Percentiles rank a stretch among this genome's conserved stretches.
Evolutionary conservation across 306 rosid genomes (phyloP).

Genomic region (Cucumis sativus): Cucumber_9930_V3 NC_026657.2:31163001-31163500

Average conservation of each 20-base stretch:
- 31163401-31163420: neutral
- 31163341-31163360: neutral
- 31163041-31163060: slow-evolving; percentile 69
- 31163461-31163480: neutral
- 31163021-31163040: slow-evolving; percentile 70
- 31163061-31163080: slow-evolving; percentile 90
- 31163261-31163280: slow-evolving; percentile 71
- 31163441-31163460: neutral
- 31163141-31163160: neutral
- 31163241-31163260: slow-evolving; percentile 63
- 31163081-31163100: slow-evolving; percentile 10
- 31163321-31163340: neutral
- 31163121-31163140: neutral
- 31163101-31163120: neutral
- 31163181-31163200: slow-evolving; percentile 82
- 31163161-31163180: slow-evolving; percentile 33
- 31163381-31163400: neutral
- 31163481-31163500: neutral
- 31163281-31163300: slow-evolving; percentile 59
- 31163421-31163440: neutral
- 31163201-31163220: slow-evolving; percentile 40
- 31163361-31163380: neutral
- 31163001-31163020: slow-evolving; percentile 52
- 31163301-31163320: slow-evolving; percentile 32
- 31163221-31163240: slow-evolving; percentile 16